phyloP scores from a whole-genome alignment of 345 rosid species.

The Rhizophora apiculata region DNA sequence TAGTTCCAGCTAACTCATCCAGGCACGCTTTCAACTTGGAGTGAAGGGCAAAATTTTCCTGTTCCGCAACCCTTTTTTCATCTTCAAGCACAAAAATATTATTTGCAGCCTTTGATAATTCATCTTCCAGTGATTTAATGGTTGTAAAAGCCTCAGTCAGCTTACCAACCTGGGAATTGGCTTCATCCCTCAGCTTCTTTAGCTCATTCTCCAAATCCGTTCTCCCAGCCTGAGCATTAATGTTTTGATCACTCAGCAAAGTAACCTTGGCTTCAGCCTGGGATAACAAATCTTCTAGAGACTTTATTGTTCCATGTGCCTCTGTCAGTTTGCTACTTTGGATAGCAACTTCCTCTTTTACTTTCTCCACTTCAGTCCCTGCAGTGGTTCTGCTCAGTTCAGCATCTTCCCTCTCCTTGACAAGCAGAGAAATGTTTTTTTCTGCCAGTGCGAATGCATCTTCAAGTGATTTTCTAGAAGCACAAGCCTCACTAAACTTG shows the following conservation, averaged over 20 bases:
- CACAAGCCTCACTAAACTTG: slow-evolving; percentile 49
- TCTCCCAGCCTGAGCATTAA: slow-evolving; percentile 33
- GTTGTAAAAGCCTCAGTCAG: slow-evolving; percentile 48
- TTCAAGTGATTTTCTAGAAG: slow-evolving; percentile 55
- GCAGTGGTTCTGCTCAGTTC: slow-evolving; percentile 45
- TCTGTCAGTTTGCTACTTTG: slow-evolving; percentile 54
- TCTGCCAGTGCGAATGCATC: slow-evolving; percentile 59
- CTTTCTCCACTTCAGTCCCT: slow-evolving; percentile 53
- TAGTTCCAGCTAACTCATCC: slow-evolving; percentile 74
- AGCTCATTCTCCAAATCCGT: slow-evolving; percentile 52
- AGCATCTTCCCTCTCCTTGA: slow-evolving; percentile 70
- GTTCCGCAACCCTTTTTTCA: slow-evolving; percentile 53
- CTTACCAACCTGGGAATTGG: slow-evolving; percentile 44
- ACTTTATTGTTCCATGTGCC: slow-evolving; percentile 51
- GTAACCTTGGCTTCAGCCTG: slow-evolving; percentile 53
- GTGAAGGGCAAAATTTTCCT: slow-evolving; percentile 55
- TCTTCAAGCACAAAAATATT: slow-evolving; percentile 49
- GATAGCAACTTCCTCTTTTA: slow-evolving; percentile 42
- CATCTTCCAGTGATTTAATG: slow-evolving; percentile 57
- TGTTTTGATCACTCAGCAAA: slow-evolving; percentile 48
- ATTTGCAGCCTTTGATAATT: slow-evolving; percentile 50
- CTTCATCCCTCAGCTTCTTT: slow-evolving; percentile 53
- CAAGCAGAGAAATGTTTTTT: slow-evolving; percentile 44
- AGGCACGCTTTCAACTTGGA: slow-evolving; percentile 68
- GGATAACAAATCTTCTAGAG: slow-evolving; percentile 56